Percentiles rank a stretch among this genome's conserved stretches.
Evolutionary conservation across 768 basidiomycete species (phyloP).

Genomic region (Artomyces pyxidatus): DNA sequence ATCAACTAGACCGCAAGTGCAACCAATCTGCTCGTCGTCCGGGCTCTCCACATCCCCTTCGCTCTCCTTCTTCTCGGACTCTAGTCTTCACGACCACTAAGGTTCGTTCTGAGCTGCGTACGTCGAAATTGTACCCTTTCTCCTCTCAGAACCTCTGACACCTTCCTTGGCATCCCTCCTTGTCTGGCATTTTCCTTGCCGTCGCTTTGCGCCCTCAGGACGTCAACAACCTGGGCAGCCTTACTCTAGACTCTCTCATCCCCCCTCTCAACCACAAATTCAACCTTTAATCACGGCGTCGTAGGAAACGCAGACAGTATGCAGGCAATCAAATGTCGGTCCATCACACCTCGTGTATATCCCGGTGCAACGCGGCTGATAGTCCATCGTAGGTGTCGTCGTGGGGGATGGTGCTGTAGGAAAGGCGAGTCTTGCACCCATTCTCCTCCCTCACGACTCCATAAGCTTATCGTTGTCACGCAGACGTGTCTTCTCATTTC

Average conservation of each 20-base stretch:
- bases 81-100: too few species aligned
- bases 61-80: neutral
- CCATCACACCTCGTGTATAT: neutral
- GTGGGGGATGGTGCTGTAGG: slow-evolving; percentile 98
- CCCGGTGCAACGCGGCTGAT: slow-evolving; percentile 5
- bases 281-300: neutral
- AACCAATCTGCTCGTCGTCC: neutral
- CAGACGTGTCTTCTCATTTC: slow-evolving; percentile 99
- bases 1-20: neutral
- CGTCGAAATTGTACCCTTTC: too few species aligned
- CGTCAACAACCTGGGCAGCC: too few species aligned
- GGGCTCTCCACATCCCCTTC: neutral
- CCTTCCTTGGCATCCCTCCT: too few species aligned
- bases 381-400: slow-evolving; percentile 72
- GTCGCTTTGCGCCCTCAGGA: too few species aligned
- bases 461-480: slow-evolving; percentile 17
- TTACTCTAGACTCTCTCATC: neutral
- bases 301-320: slow-evolving; percentile 30
- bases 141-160: too few species aligned
- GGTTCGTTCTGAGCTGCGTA: too few species aligned
- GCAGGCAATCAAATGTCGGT: slow-evolving; percentile 89
- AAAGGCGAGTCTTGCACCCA: slow-evolving; percentile 52
- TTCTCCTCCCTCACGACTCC: neutral
- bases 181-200: too few species aligned
- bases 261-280: neutral